Evolutionary conservation across 371 early-diverging fungal genomes (phyloP).

Genomic region (Dichotomocladium elegans): DNA sequence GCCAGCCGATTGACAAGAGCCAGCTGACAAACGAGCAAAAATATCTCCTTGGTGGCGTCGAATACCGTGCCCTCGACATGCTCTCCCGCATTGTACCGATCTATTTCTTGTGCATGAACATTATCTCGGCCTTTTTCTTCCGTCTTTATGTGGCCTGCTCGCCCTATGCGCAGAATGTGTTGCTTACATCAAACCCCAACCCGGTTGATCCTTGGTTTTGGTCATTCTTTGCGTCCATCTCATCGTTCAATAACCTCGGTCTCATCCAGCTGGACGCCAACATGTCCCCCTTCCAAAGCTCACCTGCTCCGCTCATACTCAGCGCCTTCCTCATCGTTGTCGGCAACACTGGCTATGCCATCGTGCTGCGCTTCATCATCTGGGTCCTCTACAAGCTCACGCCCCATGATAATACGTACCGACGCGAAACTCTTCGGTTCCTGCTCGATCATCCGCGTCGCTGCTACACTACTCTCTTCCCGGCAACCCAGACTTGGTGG

Average conservation of each 20-base stretch:
- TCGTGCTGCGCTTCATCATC: slow-evolving; percentile 27
- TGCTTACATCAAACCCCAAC: slow-evolving; percentile 12
- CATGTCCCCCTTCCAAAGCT: slow-evolving; percentile 35
- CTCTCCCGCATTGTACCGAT: slow-evolving; percentile 24
- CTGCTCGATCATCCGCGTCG: slow-evolving; percentile 43
- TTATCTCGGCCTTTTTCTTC: slow-evolving; percentile 22
- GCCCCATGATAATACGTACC: slow-evolving; percentile 21
- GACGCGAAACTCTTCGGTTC: slow-evolving; percentile 30
- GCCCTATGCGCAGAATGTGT: slow-evolving; percentile 20
- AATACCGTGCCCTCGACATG: slow-evolving; percentile 39
- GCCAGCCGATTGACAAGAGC: slow-evolving; percentile 24
- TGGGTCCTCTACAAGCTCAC: slow-evolving; percentile 34
- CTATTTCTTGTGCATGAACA: slow-evolving; percentile 22
- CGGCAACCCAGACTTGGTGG: slow-evolving; percentile 39
- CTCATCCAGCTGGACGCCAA: slow-evolving; percentile 24
- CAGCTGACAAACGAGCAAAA: slow-evolving; percentile 35
- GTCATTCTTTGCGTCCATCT: slow-evolving; percentile 31
- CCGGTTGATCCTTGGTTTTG: slow-evolving; percentile 32
- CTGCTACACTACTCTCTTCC: slow-evolving; percentile 40
- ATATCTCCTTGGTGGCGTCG: slow-evolving; percentile 39
- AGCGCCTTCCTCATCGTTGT: slow-evolving; percentile 24
- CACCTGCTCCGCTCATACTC: slow-evolving; percentile 21
- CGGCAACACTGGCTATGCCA: slow-evolving; percentile 44
- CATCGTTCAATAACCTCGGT: slow-evolving; percentile 40
- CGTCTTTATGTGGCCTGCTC: slow-evolving; percentile 33